Conservation (phyloP, 164 flowering plant genomes). For the Vitis riparia region DNA sequence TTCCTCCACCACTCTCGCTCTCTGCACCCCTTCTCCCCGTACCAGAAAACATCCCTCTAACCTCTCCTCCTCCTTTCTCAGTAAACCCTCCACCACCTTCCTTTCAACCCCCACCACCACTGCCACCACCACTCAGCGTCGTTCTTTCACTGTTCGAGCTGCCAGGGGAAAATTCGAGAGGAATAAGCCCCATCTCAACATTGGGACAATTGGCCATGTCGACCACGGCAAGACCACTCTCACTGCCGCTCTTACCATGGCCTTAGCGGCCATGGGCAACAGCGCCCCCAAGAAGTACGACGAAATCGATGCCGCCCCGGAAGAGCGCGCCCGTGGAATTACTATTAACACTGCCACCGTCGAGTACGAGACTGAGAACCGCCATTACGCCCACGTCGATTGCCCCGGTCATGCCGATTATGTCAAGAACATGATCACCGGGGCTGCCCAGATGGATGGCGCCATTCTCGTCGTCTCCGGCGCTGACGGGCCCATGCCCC, state of each 20-base stretch:
- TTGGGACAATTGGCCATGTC: slow-evolving; percentile 69
- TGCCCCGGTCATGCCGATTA: slow-evolving; percentile 79
- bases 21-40: slow-evolving; percentile 9
- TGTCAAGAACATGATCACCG: slow-evolving; percentile 75
- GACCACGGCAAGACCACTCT: slow-evolving; percentile 79
- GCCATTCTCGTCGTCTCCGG: slow-evolving; percentile 68
- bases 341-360: slow-evolving; percentile 70
- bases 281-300: slow-evolving; percentile 68
- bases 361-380: slow-evolving; percentile 65
- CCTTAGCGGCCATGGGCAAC: slow-evolving; percentile 48
- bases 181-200: slow-evolving; percentile 69
- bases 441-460: slow-evolving; percentile 81
- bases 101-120: slow-evolving; percentile 15
- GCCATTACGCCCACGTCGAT: slow-evolving; percentile 73
- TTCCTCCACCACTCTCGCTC: slow-evolving; percentile 7
- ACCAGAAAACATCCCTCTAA: slow-evolving; percentile 5
- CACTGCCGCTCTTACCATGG: slow-evolving; percentile 71
- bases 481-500: slow-evolving; percentile 76
- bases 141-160: slow-evolving; percentile 45
- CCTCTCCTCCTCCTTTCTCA: slow-evolving; percentile 28
- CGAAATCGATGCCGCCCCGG: slow-evolving; percentile 73
- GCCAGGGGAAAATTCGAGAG: slow-evolving; percentile 70
- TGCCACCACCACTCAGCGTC: slow-evolving; percentile 12
- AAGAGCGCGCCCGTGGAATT: slow-evolving; percentile 61
- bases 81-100: slow-evolving; percentile 18